Base-by-base conservation (phyloP, 495 filamentous ascomycete species). In the Xylaria longipes region DNA sequence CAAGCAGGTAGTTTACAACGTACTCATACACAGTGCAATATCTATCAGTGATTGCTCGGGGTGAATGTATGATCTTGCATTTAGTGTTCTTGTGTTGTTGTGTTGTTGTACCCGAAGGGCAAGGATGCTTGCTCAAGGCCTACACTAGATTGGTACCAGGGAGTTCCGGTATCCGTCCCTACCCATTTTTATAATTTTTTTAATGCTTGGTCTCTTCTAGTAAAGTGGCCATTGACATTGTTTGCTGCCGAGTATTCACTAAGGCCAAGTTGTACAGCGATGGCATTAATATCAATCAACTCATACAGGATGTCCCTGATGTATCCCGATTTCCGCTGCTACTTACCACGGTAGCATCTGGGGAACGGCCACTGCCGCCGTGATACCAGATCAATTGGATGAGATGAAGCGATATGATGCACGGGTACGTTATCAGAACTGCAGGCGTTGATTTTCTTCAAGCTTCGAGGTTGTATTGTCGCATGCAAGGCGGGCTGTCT, bases 31-130 rank as follows among this genome's bases (percentile, higher is more conserved):
- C 29, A 14, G 43, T 35, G 43, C 29, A 14, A 41, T 41, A 35
- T 22, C 12, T 62, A 22, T 35, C n/a, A 27, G 35, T 29, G 20
- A 29, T 62, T 12, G n/a, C 11, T 41, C 14, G 22, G 58, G 37
- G 37, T 63, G 37, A 7, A 63, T 43, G 65, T 48, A 56, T 33
- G 46, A 56, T 67, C 46, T 33, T 54, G 43, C 65, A 67, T 67
- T 67, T 67, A 67, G 65, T 56, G 33, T 43, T 66, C n/a, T n/a
- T n/a, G n/a, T 22, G 9, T 31, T 56, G 52, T 31, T 20, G 15
- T 22, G 12, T 9, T 2, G 3, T 15, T n/a, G 29, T 6, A 15
- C 27, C 25, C 27, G 31, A n/a, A 22, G 25, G 9, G 27, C 48
- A 52, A 52, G 22, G 43, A 46, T 46, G 17, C 43, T 8, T 46